A percentile compares a stretch with the other conserved stretches of the same genome.
Conservation (phyloP, 805 yeast species). For the Saturnispora zaruensis region DNA sequence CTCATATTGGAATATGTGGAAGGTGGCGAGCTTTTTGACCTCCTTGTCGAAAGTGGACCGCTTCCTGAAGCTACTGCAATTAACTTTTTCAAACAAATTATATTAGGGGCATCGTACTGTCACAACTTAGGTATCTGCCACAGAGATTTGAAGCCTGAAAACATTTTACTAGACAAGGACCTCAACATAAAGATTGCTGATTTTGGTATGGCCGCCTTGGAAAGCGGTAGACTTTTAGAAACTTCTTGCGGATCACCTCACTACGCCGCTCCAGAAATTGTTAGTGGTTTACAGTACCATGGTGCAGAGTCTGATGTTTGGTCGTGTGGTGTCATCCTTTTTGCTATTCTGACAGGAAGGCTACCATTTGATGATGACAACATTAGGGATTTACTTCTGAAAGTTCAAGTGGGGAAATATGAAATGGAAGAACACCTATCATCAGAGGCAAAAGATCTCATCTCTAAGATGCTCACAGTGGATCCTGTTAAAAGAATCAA, state of each 20-base stretch:
- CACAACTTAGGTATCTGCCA: conserved; percentile 68
- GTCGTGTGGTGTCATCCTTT: conserved; percentile 95
- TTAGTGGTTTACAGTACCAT: conserved; percentile 88
- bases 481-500: conserved; percentile 75
- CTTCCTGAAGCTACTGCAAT: conserved; percentile 86
- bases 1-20: conserved; percentile 91
- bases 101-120: conserved; percentile 55
- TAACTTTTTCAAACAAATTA: conserved; percentile 69
- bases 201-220: conserved; percentile 98
- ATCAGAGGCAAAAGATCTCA: conserved; percentile 78
- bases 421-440: conserved; percentile 76
- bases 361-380: conserved; percentile 96
- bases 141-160: conserved; percentile 75
- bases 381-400: conserved; percentile 74
- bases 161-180: conserved; percentile 68
- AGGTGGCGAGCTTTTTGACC: conserved; percentile 94
- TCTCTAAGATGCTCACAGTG: conserved; percentile 70
- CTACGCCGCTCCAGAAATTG: conserved; percentile 97
- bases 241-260: conserved; percentile 98
- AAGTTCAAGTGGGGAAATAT: conserved; percentile 86
- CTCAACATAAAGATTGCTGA: conserved; percentile 93
- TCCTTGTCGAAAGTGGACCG: conserved; percentile 80
- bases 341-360: conserved; percentile 90
- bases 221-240: conserved; percentile 68
- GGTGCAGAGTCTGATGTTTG: conserved; percentile 97